A percentile compares a stretch with the other conserved stretches of the same genome.
These are phyloP conservation scores for Sechiopsis laciniata DNA, from an alignment of 306 rosid species.

Conservation along the genomic window DNA sequence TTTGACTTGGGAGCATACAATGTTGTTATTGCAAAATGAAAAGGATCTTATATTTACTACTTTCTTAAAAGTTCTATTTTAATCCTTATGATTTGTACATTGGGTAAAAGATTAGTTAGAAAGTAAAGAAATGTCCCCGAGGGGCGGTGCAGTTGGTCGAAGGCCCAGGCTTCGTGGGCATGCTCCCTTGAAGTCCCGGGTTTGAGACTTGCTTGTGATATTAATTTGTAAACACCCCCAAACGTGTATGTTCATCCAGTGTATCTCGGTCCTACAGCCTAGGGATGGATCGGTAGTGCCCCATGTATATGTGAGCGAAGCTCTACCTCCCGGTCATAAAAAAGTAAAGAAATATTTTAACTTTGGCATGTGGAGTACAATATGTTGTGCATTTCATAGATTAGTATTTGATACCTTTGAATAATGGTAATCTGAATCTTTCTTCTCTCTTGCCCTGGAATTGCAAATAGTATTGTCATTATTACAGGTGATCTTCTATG, in stretches of 20 bases:
- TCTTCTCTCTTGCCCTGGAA: background rate
- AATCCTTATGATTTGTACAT: conserved; percentile 2
- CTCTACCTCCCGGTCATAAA: too few relatives aligned
- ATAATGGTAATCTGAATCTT: background rate
- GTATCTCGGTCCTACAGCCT: too few relatives aligned
- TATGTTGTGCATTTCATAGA: background rate
- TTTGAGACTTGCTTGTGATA: too few relatives aligned
- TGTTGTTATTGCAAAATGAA: background rate
- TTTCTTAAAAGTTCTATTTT: background rate
- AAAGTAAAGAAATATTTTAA: background rate
- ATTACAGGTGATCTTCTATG: background rate
- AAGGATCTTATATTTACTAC: background rate
- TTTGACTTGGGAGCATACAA: background rate
- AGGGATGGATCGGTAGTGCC: too few relatives aligned
- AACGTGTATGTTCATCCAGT: too few relatives aligned
- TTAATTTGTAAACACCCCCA: too few relatives aligned
- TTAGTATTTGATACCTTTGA: background rate
- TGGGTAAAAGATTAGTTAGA: background rate
- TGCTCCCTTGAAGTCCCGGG: too few relatives aligned
- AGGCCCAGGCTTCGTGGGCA: too few relatives aligned
- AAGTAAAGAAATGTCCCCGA: background rate
- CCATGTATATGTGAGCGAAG: too few relatives aligned
- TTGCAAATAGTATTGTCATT: background rate
- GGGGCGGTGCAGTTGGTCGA: too few relatives aligned
- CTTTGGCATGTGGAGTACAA: background rate